Evolutionary conservation across 2,329 filamentous ascomycete species (phyloP).

Genomic region (Blastomyces silverae): DNA sequence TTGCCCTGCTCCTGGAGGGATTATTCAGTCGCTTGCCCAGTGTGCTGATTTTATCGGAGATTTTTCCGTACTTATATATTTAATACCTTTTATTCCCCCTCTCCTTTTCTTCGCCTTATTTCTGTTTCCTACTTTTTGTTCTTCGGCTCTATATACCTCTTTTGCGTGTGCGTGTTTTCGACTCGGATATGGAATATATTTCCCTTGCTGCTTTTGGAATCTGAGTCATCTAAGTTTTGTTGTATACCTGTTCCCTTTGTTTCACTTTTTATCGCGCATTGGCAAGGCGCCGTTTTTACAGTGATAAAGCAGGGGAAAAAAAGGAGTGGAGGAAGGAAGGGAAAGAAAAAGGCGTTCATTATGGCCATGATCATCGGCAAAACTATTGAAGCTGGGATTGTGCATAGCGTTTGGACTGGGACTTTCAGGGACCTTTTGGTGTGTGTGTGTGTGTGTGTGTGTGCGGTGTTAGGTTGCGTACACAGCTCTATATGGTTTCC

Average conservation of each 20-base stretch:
- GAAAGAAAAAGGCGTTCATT: not conserved
- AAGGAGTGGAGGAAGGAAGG: not conserved
- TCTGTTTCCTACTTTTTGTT: not conserved
- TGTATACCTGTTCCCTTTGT: not conserved
- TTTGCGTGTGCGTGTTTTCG: not conserved
- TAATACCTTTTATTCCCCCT: not conserved
- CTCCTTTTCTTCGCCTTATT: not conserved
- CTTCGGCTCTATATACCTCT: constrained; percentile 1
- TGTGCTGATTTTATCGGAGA: not conserved
- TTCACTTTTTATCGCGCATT: not conserved
- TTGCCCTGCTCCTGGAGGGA: not conserved
- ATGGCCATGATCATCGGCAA: not conserved
- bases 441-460: not conserved
- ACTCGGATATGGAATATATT: not conserved
- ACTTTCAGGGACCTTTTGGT: not conserved
- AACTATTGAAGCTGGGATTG: not conserved
- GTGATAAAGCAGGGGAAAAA: not conserved
- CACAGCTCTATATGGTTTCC: not conserved
- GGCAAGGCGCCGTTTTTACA: not conserved
- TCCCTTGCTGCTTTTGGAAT: not conserved
- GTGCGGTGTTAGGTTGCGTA: not conserved
- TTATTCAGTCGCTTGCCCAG: not conserved
- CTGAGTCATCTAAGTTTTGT: not conserved
- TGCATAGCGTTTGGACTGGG: not conserved
- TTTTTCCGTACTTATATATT: not conserved